Conservation (phyloP, 495 filamentous ascomycete genomes). For the Neurospora sp. region DNA sequence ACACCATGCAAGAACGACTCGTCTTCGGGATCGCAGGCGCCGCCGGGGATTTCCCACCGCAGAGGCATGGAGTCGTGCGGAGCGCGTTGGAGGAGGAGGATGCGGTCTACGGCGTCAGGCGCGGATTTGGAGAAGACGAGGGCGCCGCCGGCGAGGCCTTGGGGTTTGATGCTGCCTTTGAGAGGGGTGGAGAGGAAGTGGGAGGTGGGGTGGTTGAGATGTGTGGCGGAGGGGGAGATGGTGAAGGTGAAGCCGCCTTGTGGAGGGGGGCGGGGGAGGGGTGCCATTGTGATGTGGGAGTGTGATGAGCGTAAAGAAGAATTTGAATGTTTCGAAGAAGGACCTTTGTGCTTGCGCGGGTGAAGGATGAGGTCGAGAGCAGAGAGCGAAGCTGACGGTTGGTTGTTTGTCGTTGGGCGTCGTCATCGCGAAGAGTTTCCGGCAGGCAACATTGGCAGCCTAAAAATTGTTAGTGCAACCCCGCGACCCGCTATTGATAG, state of each 20-base stretch:
- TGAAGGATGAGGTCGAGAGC: not conserved
- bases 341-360: not conserved
- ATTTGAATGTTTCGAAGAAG: no score
- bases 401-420: not conserved
- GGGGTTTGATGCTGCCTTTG: not conserved
- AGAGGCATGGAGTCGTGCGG: conserved; percentile 39
- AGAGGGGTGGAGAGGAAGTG: conserved; percentile 14
- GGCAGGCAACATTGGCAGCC: not conserved
- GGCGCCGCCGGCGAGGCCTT: conserved; percentile 22
- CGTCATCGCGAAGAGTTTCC: not conserved
- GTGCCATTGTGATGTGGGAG: not conserved
- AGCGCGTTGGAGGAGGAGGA: conserved; percentile 44
- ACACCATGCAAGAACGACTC: conserved; percentile 37
- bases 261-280: conserved; percentile 6
- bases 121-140: conserved; percentile 25
- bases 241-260: conserved; percentile 17
- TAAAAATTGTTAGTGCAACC: not conserved
- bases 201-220: conserved; percentile 15
- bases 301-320: no score
- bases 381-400: not conserved
- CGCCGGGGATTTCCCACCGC: conserved; percentile 49
- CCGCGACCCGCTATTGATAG: not conserved
- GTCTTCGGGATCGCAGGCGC: conserved; percentile 40
- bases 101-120: conserved; percentile 8
- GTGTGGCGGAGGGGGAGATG: conserved; percentile 10